Conservation (phyloP, 306 rosid species). For the Cercis canadensis region DNA sequence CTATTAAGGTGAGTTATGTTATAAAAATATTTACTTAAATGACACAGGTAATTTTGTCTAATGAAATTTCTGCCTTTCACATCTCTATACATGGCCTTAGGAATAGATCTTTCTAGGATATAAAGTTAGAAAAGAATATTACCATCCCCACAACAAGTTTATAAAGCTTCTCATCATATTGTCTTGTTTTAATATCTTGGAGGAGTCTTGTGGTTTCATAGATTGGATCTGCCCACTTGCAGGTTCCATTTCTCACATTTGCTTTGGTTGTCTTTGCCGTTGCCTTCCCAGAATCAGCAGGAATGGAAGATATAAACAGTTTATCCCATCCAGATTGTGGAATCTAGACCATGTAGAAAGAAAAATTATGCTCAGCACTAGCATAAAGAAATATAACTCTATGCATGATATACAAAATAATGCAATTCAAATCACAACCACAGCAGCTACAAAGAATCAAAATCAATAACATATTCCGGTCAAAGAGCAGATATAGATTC, state of each 20-base stretch:
- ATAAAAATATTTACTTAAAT: constrained; percentile 7
- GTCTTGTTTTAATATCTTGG: constrained; percentile 85
- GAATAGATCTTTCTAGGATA: constrained; percentile 3
- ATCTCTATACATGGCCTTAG: constrained; percentile 18
- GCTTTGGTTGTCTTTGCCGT: constrained; percentile 94
- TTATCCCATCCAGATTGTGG: constrained; percentile 99
- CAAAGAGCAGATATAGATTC: constrained; percentile 22
- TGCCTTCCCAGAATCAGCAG: constrained; percentile 89
- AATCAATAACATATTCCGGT: constrained; percentile 18
- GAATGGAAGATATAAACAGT: constrained; percentile 79
- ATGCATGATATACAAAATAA: constrained; percentile 9
- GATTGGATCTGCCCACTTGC: constrained; percentile 99
- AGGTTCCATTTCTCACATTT: constrained; percentile 94
- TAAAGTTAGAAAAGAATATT: constrained; percentile 44
- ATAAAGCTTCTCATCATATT: constrained; percentile 87
- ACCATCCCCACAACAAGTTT: constrained; percentile 94
- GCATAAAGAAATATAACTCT: constrained; percentile 33
- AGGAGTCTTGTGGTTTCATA: constrained; percentile 97
- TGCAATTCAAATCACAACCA: constrained; percentile 12
- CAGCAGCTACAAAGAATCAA: constrained; percentile 12
- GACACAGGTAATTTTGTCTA: constrained; percentile 4
- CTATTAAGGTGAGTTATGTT: not conserved
- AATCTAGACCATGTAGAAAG: constrained; percentile 62
- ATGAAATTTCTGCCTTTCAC: constrained; percentile 12
- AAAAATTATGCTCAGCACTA: constrained; percentile 41